Evolutionary conservation across 257 asterid genomes (phyloP), one percentile per base, ranked within the genome.

Genomic region (Cordia subcordata): DNA sequence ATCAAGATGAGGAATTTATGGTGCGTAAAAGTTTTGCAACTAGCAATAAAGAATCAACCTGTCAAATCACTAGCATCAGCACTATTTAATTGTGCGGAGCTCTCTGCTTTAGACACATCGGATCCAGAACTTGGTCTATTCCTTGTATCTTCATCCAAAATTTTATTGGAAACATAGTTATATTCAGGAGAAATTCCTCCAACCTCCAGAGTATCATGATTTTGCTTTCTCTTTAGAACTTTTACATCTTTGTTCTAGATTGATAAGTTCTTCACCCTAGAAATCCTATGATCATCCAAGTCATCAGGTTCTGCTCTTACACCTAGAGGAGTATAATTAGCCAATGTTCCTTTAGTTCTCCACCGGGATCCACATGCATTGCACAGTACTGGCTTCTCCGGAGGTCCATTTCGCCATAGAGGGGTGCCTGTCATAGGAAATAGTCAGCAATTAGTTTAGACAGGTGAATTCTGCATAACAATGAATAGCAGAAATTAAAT

Each of bases 311-410:
- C 99, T 5, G 93, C 79, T 69, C 99, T 81, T 21, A 95, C 87
- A 68, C 87, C 96, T 56, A 93, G 81, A 65, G 99, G 99, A 37
- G 96, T 87, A 65, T 93, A 93, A 75, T 93, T 93, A 33, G 72
- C 85, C 54, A 93, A 76, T 33, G 96, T 81, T 27, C 99, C 99
- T 78, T 93, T 93, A 14, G 99, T 93, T 75, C 99, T 81, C 99
- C 99, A 93, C 60, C 99, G 71, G 45, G 99, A 93, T 58, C 99
- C 99, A 81, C 99, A 93, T 39, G 99, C 99, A 80, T 93, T 93
- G 79, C 99, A 93, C 32, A 93, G 92, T 19, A 93, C 81, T 32
- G 99, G 99, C 85, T 93, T 93, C 81, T 89, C 99, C 0, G 99
- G 96, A 38, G 99, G 99, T 65, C 99, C 99, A 52, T 93, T 93